Base-by-base conservation (phyloP, 2,329 filamentous ascomycete species). In the Penicillium sp. region DNA sequence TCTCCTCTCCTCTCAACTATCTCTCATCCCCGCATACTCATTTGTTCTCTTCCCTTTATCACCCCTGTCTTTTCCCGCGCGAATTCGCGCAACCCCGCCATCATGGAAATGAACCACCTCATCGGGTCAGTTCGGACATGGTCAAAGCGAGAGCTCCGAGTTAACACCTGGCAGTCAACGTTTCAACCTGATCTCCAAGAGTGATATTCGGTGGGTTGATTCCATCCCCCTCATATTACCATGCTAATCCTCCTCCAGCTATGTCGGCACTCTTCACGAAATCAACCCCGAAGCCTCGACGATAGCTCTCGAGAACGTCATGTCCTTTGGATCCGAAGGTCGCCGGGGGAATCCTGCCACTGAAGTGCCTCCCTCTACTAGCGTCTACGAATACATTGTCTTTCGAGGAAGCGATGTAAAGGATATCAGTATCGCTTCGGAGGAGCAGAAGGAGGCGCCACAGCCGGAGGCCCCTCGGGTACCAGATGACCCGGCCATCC, bases 371-470 rank as follows among this genome's bases (percentile, higher is more conserved):
- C 84, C 91, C 3, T 93, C 91, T 32, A 88, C 94, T 58, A 90
- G 90, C 72, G 84, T 96, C 69, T 99, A 97, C 80, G 94, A 97
- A 73, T 97, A 97, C 79, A 97, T 99, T 70, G 92, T 99, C 62
- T 99, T 99, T 77, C 89, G 93, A 57, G 94, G 94, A 66, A 97
- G 91, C 75, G 94, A 99, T 80, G 94, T 99, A 71, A 99, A 99
- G 78, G 94, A 99, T 75, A 83, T 99, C 68, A 90, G 91, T 67
- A 93, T 99, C 69, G 92, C 96, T 69, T 89, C 96, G 67, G 84
- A 88, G 40, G 84, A 87, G 43, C 86, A 89, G 39, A 84, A 86
- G 65, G 79, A 86, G 60, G 85, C 86, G 67, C 87, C 90, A 73
- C 86, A 92, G 71, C 87, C 87, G 61, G 86, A 88, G 67, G 87